Conservation (phyloP, 2,329 filamentous ascomycete species). For the Phyllosticta ampelicida region DNA sequence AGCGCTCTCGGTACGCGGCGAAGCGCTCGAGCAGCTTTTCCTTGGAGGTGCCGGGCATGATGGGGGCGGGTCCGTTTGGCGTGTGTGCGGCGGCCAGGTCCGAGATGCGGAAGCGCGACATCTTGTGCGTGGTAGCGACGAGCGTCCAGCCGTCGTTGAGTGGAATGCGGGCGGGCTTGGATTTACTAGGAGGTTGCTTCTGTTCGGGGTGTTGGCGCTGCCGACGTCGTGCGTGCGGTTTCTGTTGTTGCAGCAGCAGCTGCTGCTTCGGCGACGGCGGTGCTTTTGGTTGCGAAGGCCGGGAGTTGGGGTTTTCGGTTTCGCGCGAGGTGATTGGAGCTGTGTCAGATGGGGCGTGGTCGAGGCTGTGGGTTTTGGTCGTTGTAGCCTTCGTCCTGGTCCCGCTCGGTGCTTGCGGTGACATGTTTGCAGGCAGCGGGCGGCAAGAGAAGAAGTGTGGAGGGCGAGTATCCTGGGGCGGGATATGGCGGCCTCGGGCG, state of each 20-base stretch:
- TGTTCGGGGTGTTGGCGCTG: background rate
- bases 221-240: background rate
- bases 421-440: background rate
- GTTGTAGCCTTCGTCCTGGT: background rate
- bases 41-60: constrained; percentile 3
- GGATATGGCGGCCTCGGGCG: background rate
- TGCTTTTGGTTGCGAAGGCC: background rate
- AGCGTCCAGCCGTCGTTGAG: constrained; percentile 28
- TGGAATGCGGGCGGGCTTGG: constrained; percentile 22
- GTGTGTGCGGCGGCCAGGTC: constrained; percentile 11
- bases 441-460: background rate
- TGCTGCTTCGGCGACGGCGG: background rate
- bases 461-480: background rate
- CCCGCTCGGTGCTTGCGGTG: background rate
- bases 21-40: constrained; percentile 1
- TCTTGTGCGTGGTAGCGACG: constrained; percentile 15
- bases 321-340: background rate
- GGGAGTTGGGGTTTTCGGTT: background rate
- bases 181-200: background rate
- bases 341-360: background rate
- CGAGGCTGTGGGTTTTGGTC: background rate
- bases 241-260: background rate
- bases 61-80: constrained; percentile 1
- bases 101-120: background rate
- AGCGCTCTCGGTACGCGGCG: constrained; percentile 1